phyloP scores from a whole-genome alignment of 768 basidiomycete genomes.

The Podaxis pistillaris region DNA sequence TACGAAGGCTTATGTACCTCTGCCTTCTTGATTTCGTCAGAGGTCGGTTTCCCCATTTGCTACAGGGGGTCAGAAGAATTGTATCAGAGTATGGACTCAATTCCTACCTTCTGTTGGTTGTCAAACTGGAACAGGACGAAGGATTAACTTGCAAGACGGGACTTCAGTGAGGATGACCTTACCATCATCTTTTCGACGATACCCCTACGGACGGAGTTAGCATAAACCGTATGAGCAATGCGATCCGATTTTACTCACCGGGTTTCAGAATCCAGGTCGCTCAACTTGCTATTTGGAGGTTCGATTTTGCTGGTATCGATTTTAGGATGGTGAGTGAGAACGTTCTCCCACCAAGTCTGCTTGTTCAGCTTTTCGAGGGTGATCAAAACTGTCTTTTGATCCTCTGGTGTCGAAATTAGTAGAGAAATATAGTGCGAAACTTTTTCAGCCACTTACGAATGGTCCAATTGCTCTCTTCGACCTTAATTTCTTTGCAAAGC shows the following conservation, averaged over 20 bases:
- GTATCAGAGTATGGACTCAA: neutral
- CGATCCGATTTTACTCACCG: slow-evolving; percentile 45
- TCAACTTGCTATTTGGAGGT: slow-evolving; percentile 92
- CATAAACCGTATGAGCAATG: neutral
- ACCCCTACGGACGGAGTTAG: slow-evolving; percentile 48
- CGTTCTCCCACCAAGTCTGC: slow-evolving; percentile 97
- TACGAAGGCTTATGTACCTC: slow-evolving; percentile 50
- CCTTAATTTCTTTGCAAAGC: slow-evolving; percentile 88
- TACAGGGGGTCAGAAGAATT: slow-evolving; percentile 26
- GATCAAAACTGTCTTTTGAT: slow-evolving; percentile 67
- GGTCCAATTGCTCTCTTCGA: slow-evolving; percentile 98
- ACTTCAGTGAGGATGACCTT: slow-evolving; percentile 27
- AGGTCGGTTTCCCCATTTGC: slow-evolving; percentile 96
- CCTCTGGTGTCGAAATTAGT: slow-evolving; percentile 49
- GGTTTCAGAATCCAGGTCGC: slow-evolving; percentile 95
- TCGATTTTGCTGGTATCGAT: slow-evolving; percentile 96
- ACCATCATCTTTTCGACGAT: slow-evolving; percentile 99
- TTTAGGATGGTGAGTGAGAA: slow-evolving; percentile 92
- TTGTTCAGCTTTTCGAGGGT: slow-evolving; percentile 87
- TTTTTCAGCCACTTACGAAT: slow-evolving; percentile 53
- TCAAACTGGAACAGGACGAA: slow-evolving; percentile 51
- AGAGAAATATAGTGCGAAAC: neutral
- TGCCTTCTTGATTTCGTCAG: slow-evolving; percentile 90
- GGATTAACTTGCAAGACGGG: slow-evolving; percentile 6
- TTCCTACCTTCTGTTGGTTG: slow-evolving; percentile 67